Evolutionary conservation across 768 basidiomycete genomes (phyloP).

Genomic region (Mycena olivaceomarginata): DNA sequence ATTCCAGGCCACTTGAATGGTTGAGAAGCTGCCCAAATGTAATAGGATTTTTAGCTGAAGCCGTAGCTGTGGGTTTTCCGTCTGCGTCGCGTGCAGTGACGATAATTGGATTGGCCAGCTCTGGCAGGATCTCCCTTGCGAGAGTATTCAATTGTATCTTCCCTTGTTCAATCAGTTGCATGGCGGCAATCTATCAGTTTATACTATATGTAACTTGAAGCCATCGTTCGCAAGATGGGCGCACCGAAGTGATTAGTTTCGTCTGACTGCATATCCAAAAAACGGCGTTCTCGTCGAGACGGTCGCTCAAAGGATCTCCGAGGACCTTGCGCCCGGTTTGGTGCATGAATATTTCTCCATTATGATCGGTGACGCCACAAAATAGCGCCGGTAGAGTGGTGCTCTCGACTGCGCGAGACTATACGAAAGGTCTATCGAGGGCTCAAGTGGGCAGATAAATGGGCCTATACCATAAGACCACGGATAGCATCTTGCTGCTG

Average conservation of each 20-base stretch:
- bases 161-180: conserved; percentile 56
- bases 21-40: conserved; percentile 55
- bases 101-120: conserved; percentile 49
- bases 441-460: not conserved
- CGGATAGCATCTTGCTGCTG: conserved; percentile 32
- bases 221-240: conserved; percentile 16
- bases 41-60: conserved; percentile 48
- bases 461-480: conserved; percentile 30
- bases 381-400: conserved; percentile 30
- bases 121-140: conserved; percentile 52
- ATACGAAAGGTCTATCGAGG: not conserved
- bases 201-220: not conserved
- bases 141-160: conserved; percentile 49
- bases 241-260: conserved; percentile 56
- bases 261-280: conserved; percentile 64
- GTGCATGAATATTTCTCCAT: conserved; percentile 35
- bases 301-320: conserved; percentile 51
- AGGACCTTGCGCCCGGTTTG: conserved; percentile 32
- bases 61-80: conserved; percentile 40
- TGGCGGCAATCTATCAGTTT: conserved; percentile 52
- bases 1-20: conserved; percentile 56
- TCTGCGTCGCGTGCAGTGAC: conserved; percentile 44
- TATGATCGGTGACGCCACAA: conserved; percentile 25
- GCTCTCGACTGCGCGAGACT: conserved; percentile 33
- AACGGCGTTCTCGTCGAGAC: conserved; percentile 50